Percentiles rank a stretch among this genome's conserved stretches.
Evolutionary conservation across 805 yeast species (phyloP).

Genomic region (Hanseniaspora lindneri): DNA sequence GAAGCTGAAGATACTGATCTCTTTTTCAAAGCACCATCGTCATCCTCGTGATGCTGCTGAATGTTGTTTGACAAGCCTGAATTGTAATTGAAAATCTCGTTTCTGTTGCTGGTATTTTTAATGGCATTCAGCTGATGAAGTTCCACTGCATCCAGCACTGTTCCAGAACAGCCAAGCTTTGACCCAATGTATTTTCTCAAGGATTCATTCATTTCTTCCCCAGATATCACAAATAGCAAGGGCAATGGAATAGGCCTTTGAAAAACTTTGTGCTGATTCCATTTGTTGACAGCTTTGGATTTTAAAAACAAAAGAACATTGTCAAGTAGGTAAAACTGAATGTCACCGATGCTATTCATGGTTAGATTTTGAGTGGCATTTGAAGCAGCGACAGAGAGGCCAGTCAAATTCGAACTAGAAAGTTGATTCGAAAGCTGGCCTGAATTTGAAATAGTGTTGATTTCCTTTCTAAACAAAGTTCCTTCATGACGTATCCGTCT

Average conservation of each 20-base stretch:
- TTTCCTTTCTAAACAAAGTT: slow-evolving; percentile 28
- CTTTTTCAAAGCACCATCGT: not conserved
- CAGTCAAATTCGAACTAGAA: not conserved
- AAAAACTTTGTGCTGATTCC: slow-evolving; percentile 83
- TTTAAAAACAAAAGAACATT: slow-evolving; percentile 78
- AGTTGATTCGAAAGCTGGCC: not conserved
- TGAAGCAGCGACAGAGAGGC: slow-evolving; percentile 22
- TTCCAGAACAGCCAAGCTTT: slow-evolving; percentile 27
- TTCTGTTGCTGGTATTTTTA: slow-evolving; percentile 1
- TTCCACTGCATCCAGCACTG: slow-evolving; percentile 23
- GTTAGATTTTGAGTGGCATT: slow-evolving; percentile 15
- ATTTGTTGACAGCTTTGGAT: slow-evolving; percentile 72
- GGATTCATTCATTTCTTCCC: slow-evolving; percentile 60
- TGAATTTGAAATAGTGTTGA: slow-evolving; percentile 6
- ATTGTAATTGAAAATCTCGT: slow-evolving; percentile 12
- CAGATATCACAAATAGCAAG: slow-evolving; percentile 57
- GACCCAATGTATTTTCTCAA: slow-evolving; percentile 34
- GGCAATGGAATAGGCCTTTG: slow-evolving; percentile 81
- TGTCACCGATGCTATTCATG: slow-evolving; percentile 39
- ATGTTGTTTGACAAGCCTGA: slow-evolving; percentile 13
- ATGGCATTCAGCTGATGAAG: slow-evolving; percentile 7
- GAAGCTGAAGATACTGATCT: slow-evolving; percentile 6
- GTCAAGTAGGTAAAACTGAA: slow-evolving; percentile 78
- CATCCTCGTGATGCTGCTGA: not conserved
- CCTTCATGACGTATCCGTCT: slow-evolving; percentile 47